Base-by-base conservation (phyloP, 139 green algal species). In the Coelastrella sp. region DNA sequence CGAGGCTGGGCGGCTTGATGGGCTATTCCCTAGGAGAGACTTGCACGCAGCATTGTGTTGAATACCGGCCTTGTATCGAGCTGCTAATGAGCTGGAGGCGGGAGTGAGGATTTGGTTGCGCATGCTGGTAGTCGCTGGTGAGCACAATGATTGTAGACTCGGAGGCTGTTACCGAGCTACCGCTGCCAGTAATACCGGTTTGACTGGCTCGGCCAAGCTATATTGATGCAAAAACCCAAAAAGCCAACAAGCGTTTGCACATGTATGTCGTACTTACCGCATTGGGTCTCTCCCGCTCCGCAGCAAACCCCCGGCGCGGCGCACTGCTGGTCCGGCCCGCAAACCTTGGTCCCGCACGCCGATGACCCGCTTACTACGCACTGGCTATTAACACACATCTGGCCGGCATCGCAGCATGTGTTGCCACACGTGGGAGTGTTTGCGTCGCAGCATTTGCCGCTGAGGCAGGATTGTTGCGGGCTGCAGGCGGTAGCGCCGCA, bases 391-490 rank as follows among this genome's bases (percentile, higher is more conserved):
- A 87, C 14, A 17, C 82, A 87, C 5, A 59, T 32, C 13, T 87
- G 60, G 0, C 65, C 65, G 8, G 23, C 65, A 47, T 73, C 82
- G 32, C 82, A 87, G 65, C 82, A 87, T 2, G 82, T 87, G 82
- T 22, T 71, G 5, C 82, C 82, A 20, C 82, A 87, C 3, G 65
- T 54, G 3, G 82, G 54, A 47, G 19, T 0, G 13, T 6, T 64
- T 7, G 65, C 16, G 2, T 17, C 64, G 20, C 82, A 87, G 82
- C 82, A 87, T 17, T 68, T 68, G 32, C 82, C 82, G 7, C 20
- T 56, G 4, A 86, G n/a, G 80, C 80, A 86, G 3, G 17, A 47
- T 19, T 86, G 59, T 4, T 16, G 7, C 6, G 82, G 32, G 8
- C 20, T 66, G 64, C 82, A 87, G 20, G 65, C 82, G 5, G 23